Evolutionary conservation across 805 yeast species (phyloP).

Genomic region (Hanseniaspora pseudoguilliermondii): DNA sequence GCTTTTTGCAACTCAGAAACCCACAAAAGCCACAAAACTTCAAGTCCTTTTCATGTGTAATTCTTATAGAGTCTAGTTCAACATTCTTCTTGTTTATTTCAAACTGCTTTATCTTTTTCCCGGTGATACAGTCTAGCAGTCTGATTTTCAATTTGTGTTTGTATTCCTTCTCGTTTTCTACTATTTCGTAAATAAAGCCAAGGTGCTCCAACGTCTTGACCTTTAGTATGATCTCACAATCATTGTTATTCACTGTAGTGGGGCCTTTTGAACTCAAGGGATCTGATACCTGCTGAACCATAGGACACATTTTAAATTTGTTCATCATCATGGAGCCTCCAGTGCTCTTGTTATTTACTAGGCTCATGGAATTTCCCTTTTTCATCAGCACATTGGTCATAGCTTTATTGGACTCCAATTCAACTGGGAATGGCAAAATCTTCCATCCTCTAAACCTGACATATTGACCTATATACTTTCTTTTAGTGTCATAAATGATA

Average conservation of each 20-base stretch:
- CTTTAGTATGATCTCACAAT: neutral
- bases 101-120: neutral
- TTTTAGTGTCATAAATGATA: neutral
- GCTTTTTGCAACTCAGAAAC: slow-evolving; percentile 62
- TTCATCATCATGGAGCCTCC: neutral
- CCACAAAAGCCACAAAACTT: slow-evolving; percentile 81
- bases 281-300: slow-evolving; percentile 9
- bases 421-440: slow-evolving; percentile 8
- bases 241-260: neutral
- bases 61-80: slow-evolving; percentile 36
- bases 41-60: slow-evolving; percentile 71
- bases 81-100: neutral
- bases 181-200: slow-evolving; percentile 4
- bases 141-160: neutral
- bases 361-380: neutral
- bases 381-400: neutral
- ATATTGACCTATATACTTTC: slow-evolving; percentile 12
- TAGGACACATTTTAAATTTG: slow-evolving; percentile 4
- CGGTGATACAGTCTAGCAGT: neutral
- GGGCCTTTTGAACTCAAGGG: neutral
- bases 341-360: neutral
- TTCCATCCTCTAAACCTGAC: slow-evolving; percentile 12
- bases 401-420: neutral
- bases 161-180: neutral
- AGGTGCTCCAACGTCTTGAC: slow-evolving; percentile 5